Percentiles rank a stretch among this genome's conserved stretches.
Evolutionary conservation across 352 stramenopile genomes (phyloP).

Genomic region (Pythium inflatum): DNA sequence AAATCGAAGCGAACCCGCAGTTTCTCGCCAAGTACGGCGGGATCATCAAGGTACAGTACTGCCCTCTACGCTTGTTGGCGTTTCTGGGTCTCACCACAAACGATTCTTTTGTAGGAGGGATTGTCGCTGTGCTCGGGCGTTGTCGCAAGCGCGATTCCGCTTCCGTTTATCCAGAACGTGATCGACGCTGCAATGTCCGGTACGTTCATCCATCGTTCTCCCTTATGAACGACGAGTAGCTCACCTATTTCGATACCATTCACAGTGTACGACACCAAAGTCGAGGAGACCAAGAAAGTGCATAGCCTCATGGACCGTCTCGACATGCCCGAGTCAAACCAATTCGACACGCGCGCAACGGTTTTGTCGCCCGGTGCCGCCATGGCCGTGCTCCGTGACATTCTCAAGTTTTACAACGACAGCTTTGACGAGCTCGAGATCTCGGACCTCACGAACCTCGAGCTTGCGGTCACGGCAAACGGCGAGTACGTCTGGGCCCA

Average conservation of each 20-base stretch:
- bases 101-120: too few relatives aligned
- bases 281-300: not conserved
- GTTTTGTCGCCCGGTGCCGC: not conserved
- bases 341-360: not conserved
- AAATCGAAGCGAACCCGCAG: conserved; percentile 16
- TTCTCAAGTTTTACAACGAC: conserved; percentile 18
- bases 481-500: conserved; percentile 22
- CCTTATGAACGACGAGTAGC: too few relatives aligned
- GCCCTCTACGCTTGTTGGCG: too few relatives aligned
- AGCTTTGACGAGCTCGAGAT: conserved; percentile 16
- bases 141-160: not conserved
- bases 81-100: too few relatives aligned
- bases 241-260: too few relatives aligned
- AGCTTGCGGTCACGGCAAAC: conserved; percentile 10
- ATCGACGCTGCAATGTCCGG: not conserved
- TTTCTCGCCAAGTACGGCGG: conserved; percentile 27
- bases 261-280: too few relatives aligned
- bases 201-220: too few relatives aligned
- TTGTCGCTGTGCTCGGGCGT: conserved; percentile 7
- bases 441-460: conserved; percentile 12
- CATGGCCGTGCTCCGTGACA: not conserved
- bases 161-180: conserved; percentile 10
- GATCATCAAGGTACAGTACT: conserved; percentile 9
- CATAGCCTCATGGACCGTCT: conserved; percentile 29
- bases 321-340: not conserved